Evolutionary conservation across 2,329 filamentous ascomycete species (phyloP).

Genomic region (Daldinia eschscholtzii): DNA sequence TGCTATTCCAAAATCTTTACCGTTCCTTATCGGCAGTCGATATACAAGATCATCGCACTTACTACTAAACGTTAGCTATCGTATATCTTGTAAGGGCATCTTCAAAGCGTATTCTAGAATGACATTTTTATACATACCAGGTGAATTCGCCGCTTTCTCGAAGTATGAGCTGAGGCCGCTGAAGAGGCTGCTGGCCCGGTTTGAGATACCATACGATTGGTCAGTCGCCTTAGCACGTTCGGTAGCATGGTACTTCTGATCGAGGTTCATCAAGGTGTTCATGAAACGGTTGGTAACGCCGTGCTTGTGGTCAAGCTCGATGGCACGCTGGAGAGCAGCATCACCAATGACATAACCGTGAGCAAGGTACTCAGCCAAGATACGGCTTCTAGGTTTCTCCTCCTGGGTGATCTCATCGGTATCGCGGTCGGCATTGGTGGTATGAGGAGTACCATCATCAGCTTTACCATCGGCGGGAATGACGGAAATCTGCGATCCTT

Average conservation of each 20-base stretch:
- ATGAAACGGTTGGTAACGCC: conserved; percentile 87
- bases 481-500: conserved; percentile 83
- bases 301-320: conserved; percentile 90
- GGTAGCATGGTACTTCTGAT: conserved; percentile 86
- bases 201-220: conserved; percentile 83
- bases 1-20: too few relatives aligned
- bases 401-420: conserved; percentile 86
- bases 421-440: conserved; percentile 68
- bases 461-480: conserved; percentile 75
- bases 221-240: conserved; percentile 89
- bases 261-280: conserved; percentile 78
- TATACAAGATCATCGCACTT: too few relatives aligned
- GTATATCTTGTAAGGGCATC: too few relatives aligned
- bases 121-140: conserved; percentile 50
- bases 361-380: conserved; percentile 95
- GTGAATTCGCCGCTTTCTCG: conserved; percentile 89
- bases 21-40: too few relatives aligned
- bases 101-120: too few relatives aligned
- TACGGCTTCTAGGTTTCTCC: conserved; percentile 94
- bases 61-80: too few relatives aligned
- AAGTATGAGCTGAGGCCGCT: conserved; percentile 87
- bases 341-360: conserved; percentile 90
- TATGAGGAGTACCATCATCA: conserved; percentile 69
- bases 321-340: conserved; percentile 81
- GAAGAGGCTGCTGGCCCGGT: conserved; percentile 74